Percentiles rank a stretch among this genome's conserved stretches.
These are phyloP conservation scores for Clavariopsis aquatica DNA, from an alignment of 495 filamentous ascomycete species.

Conservation along the genomic window DNA sequence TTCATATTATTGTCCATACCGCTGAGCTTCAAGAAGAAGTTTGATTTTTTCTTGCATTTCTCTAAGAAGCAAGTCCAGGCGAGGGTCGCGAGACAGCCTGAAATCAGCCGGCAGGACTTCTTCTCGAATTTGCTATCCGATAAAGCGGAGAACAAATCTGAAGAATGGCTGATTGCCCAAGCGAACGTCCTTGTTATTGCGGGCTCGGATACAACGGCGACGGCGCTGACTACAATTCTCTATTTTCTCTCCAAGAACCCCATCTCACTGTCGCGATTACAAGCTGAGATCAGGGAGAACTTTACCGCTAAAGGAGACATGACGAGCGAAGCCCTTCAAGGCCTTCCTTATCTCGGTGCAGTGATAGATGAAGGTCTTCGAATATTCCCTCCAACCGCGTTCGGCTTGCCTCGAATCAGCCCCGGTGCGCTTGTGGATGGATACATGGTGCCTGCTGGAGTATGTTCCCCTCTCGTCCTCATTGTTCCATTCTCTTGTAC, in stretches of 20 bases:
- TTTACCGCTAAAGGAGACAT: constrained; percentile 18
- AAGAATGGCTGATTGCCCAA: constrained; percentile 12
- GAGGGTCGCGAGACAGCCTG: constrained; percentile 1
- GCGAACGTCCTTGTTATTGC: constrained; percentile 8
- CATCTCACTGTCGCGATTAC: not conserved
- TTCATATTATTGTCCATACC: constrained; percentile 4
- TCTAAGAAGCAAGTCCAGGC: constrained; percentile 15
- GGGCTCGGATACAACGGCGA: constrained; percentile 35
- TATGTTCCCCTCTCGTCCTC: constrained; percentile 11
- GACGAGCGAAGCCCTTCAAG: not conserved
- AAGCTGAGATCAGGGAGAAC: constrained; percentile 10
- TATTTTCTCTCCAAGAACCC: constrained; percentile 16
- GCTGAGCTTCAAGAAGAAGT: not conserved
- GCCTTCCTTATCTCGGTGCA: constrained; percentile 30
- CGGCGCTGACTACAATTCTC: not conserved
- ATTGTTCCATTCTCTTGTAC: not conserved
- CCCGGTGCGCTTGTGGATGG: constrained; percentile 17
- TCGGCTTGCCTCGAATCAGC: not conserved
- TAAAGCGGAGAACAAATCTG: not conserved
- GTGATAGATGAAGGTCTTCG: constrained; percentile 22
- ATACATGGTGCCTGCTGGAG: constrained; percentile 12
- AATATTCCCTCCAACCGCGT: constrained; percentile 8
- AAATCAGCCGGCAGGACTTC: constrained; percentile 30
- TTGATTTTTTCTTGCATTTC: too few species aligned
- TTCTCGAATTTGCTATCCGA: constrained; percentile 44